Evolutionary conservation across 2,329 filamentous ascomycete species (phyloP), one percentile per base, ranked within the genome.

Genomic region (Pseudogymnoascus sp.): DNA sequence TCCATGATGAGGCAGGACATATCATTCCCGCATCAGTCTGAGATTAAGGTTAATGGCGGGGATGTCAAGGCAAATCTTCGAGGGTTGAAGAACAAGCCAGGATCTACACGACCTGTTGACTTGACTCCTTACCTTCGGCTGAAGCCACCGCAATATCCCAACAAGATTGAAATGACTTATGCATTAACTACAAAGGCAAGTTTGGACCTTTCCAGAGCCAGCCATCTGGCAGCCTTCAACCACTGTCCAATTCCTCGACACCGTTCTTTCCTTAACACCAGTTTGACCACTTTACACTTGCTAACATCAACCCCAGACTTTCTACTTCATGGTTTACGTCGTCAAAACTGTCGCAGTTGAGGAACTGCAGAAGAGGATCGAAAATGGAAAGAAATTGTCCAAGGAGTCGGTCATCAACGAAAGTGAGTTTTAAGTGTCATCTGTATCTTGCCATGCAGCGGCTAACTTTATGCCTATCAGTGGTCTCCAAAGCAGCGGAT

Each of bases 11-110:
- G 77, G 2, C 89, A 90, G 58, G 91, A 97, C 64, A 86, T 99
- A 60, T 78, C 90, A 0, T 99, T 99, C 66, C 94, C 94, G 1
- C 86, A 93, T 67, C 91, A 97, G 74, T 89, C 94, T 32, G 94
- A 99, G 72, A 81, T 99, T 62, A 93, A 91, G 71, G 84, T 96
- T 61, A 99, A 99, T 68, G 82, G 85, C 8, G 88, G 88, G 34
- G 91, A 97, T 62, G 82, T 97, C 66, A 94, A 93, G 73, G 88
- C 89, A n/a, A 99, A 97, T 72, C 81, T 96, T 66, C 89, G 94
- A 67, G 94, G 94, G 4, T 75, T 99, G 64, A 99, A 99, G 75
- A 97, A 96, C 73, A 96, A 94, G 73, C 90, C 93, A 6, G 94
- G 94, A 20, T 95, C 94, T 47, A 99, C 94, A 39, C 86, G 91